Percentiles rank a stretch among this genome's conserved stretches.
phyloP scores from a whole-genome alignment of 2,329 filamentous ascomycete genomes.

The Beauveria sp. region DNA sequence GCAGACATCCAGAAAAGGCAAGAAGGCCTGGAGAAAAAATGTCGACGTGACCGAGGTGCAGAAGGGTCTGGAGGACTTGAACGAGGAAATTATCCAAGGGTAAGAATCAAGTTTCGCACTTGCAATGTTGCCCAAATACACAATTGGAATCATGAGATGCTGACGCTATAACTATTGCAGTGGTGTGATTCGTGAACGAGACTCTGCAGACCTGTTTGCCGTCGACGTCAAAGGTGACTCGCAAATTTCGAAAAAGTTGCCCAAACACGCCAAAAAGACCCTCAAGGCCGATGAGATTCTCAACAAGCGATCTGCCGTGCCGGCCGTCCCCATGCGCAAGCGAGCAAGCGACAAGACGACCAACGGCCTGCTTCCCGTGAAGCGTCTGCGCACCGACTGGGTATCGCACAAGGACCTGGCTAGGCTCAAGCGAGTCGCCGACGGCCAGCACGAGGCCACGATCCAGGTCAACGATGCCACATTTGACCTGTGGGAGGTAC shows the following conservation, averaged over 20 bases:
- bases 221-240: constrained; percentile 69
- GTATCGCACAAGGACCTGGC: constrained; percentile 78
- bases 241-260: constrained; percentile 54
- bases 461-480: constrained; percentile 52
- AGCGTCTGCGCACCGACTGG: constrained; percentile 70
- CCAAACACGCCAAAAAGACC: constrained; percentile 62
- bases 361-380: constrained; percentile 65
- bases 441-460: constrained; percentile 54
- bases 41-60: constrained; percentile 86
- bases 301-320: constrained; percentile 71
- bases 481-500: constrained; percentile 71
- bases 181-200: constrained; percentile 77
- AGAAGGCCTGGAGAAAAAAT: constrained; percentile 98
- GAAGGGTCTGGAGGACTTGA: constrained; percentile 71
- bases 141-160: constrained; percentile 14
- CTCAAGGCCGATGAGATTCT: constrained; percentile 92
- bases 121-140: not conserved
- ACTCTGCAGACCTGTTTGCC: constrained; percentile 75
- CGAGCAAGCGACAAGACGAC: constrained; percentile 61
- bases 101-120: constrained; percentile 30
- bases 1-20: constrained; percentile 91
- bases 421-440: constrained; percentile 70
- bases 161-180: constrained; percentile 34
- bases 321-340: constrained; percentile 72
- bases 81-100: constrained; percentile 88